phyloP scores from a whole-genome alignment of 1,139 yeast species.

The Hansenula sp. region DNA sequence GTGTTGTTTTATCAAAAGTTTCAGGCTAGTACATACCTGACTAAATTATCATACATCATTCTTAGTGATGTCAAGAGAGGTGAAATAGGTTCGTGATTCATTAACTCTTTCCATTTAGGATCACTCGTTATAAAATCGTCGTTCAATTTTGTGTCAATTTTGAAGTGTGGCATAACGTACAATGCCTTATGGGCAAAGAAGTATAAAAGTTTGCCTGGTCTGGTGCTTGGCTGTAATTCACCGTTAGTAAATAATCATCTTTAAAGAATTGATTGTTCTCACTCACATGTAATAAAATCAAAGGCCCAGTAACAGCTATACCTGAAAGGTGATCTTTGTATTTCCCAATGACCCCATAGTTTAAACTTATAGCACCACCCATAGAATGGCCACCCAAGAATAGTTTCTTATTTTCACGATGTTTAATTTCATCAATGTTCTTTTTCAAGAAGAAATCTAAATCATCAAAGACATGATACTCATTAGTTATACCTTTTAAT shows the following conservation, averaged over 20 bases:
- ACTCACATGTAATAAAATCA: constrained; percentile 46
- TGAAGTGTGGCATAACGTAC: constrained; percentile 45
- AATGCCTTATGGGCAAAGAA: constrained; percentile 44
- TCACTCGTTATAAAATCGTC: constrained; percentile 55
- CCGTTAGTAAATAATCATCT: constrained; percentile 10
- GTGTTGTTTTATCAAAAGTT: neutral
- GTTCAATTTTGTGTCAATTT: constrained; percentile 53
- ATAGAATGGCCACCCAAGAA: constrained; percentile 83
- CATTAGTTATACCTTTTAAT: constrained; percentile 63
- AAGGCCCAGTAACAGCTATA: constrained; percentile 63
- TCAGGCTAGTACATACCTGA: constrained; percentile 15
- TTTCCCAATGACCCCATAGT: constrained; percentile 69
- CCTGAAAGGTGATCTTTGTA: constrained; percentile 49
- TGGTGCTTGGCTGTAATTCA: constrained; percentile 36
- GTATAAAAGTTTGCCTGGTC: constrained; percentile 48
- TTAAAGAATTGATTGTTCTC: neutral
- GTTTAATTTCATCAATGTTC: constrained; percentile 28
- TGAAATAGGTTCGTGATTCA: constrained; percentile 38
- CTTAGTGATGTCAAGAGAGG: constrained; percentile 41
- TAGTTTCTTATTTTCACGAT: constrained; percentile 35
- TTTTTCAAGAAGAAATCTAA: constrained; percentile 50
- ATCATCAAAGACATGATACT: constrained; percentile 58
- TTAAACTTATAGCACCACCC: constrained; percentile 87
- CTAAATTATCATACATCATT: constrained; percentile 61
- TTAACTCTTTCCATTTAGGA: constrained; percentile 40